A percentile compares a stretch with the other conserved stretches of the same genome.
phyloP scores from a whole-genome alignment of 139 green algal genomes.

The Trebouxia sp. region DNA sequence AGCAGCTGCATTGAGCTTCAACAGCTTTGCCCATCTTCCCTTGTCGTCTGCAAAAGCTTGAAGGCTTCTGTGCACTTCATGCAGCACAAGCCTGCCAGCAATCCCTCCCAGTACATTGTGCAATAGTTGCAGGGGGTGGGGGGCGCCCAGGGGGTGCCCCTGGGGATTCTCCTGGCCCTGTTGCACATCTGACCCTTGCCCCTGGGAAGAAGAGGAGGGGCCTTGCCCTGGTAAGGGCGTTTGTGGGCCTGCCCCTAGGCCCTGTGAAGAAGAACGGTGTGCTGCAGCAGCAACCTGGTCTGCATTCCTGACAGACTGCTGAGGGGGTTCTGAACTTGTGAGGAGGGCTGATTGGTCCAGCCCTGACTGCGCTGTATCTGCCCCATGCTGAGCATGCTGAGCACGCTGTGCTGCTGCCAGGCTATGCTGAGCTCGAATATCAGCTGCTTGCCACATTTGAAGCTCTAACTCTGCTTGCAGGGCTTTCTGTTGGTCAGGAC shows the following conservation, averaged over 20 bases:
- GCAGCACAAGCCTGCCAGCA: conserved; percentile 19
- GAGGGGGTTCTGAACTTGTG: not conserved
- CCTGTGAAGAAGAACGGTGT: not conserved
- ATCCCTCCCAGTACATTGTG: conserved; percentile 2
- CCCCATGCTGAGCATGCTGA: conserved; percentile 12
- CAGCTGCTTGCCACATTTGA: conserved; percentile 11
- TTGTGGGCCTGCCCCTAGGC: not conserved
- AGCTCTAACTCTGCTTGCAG: not conserved
- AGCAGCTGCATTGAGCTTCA: conserved; percentile 5
- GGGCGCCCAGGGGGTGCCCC: not conserved
- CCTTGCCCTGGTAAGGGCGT: not conserved
- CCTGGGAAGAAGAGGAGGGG: no score
- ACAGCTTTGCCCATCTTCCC: not conserved
- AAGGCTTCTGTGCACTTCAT: not conserved
- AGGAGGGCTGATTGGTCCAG: not conserved
- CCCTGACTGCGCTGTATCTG: conserved; percentile 12
- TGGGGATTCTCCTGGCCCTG: not conserved
- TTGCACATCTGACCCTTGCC: not conserved
- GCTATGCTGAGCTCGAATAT: not conserved
- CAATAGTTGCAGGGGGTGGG: conserved; percentile 16
- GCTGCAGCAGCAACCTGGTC: no score
- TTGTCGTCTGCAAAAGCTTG: not conserved
- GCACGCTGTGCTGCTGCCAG: not conserved
- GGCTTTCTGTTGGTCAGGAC: not conserved
- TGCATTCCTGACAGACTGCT: not conserved